Percentiles rank a stretch among this genome's conserved stretches.
Conservation (phyloP, 805 yeast genomes). For the Candida maesae region DNA sequence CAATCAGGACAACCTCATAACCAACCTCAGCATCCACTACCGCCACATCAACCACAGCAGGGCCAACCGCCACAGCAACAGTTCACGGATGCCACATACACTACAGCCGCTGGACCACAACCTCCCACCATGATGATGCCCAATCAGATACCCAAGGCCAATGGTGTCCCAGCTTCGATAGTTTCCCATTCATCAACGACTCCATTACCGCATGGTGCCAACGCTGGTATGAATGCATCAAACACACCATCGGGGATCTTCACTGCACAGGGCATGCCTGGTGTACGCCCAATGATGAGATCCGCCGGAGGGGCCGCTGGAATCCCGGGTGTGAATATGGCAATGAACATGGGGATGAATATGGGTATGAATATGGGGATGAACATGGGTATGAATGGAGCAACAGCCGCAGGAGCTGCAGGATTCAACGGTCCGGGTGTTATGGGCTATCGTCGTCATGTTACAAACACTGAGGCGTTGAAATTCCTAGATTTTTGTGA, state of each 20-base stretch:
- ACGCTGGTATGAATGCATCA: conserved; percentile 5
- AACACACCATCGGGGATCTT: conserved; percentile 1
- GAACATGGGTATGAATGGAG: conserved; percentile 3
- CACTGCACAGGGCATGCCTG: not conserved
- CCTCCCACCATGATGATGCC: not conserved
- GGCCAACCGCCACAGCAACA: too few species aligned
- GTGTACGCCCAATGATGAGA: not conserved
- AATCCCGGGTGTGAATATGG: conserved; percentile 1
- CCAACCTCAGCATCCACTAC: conserved; percentile 13
- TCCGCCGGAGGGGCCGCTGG: conserved; percentile 1
- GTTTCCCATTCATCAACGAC: not conserved
- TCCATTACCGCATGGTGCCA: conserved; percentile 4
- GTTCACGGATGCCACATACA: conserved; percentile 2
- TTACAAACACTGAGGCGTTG: conserved; percentile 48
- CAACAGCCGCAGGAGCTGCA: conserved; percentile 3
- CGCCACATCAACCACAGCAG: conserved; percentile 1
- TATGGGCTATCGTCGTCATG: conserved; percentile 33
- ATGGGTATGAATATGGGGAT: conserved; percentile 1
- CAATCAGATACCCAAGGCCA: not conserved
- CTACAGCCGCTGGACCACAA: not conserved
- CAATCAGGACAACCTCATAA: conserved; percentile 10
- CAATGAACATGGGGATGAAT: conserved; percentile 1
- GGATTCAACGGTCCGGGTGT: too few species aligned
- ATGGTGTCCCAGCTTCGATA: not conserved
- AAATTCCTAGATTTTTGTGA: conserved; percentile 49